Percentiles rank a stretch among this genome's conserved stretches.
These are phyloP conservation scores for Hypoxylon trugodes DNA, from an alignment of 495 filamentous ascomycete genomes.

Conservation along the genomic window DNA sequence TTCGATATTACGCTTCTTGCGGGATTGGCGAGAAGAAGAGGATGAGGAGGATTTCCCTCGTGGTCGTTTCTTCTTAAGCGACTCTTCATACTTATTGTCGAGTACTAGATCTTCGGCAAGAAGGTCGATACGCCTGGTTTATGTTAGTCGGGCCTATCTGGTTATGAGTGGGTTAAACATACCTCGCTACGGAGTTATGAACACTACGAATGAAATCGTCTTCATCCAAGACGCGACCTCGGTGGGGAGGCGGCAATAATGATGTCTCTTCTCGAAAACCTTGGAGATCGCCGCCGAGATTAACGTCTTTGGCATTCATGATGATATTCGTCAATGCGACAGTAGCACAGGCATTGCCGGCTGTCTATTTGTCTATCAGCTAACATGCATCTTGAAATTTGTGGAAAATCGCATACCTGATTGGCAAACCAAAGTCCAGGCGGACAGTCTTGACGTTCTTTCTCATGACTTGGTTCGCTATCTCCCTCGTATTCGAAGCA, in stretches of 20 bases:
- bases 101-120: conserved; percentile 77
- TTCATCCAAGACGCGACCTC: conserved; percentile 76
- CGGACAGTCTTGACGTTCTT: conserved; percentile 58
- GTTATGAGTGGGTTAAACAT: conserved; percentile 35
- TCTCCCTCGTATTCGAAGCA: conserved; percentile 76
- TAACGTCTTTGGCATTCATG: conserved; percentile 73
- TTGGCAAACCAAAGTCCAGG: conserved; percentile 92
- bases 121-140: conserved; percentile 74
- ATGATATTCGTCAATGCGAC: conserved; percentile 90
- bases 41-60: too few relatives aligned
- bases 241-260: conserved; percentile 71
- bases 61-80: conserved; percentile 49
- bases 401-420: conserved; percentile 63
- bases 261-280: conserved; percentile 76
- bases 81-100: conserved; percentile 64
- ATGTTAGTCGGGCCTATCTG: neutral
- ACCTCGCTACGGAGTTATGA: conserved; percentile 90
- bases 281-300: conserved; percentile 71
- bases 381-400: neutral
- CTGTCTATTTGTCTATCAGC: conserved; percentile 61
- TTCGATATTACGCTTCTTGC: conserved; percentile 38
- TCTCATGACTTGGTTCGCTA: conserved; percentile 43
- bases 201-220: conserved; percentile 80
- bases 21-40: conserved; percentile 9
- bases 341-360: conserved; percentile 84